Base-by-base conservation (phyloP, 495 filamentous ascomycete genomes). In the Chaetomium fimeti region DNA sequence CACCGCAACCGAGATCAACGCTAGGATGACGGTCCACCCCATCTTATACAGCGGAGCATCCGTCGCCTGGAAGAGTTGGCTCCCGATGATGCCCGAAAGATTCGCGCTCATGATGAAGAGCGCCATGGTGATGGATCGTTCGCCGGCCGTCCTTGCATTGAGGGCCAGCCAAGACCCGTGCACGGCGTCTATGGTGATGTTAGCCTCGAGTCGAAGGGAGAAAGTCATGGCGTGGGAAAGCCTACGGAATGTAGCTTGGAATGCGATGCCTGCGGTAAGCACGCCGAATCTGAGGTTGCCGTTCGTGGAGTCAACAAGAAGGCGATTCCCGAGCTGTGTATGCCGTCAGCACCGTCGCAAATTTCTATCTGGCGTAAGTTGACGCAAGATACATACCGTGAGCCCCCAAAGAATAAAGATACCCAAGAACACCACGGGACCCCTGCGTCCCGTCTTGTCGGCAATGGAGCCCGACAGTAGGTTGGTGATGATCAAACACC, bases 61-160 rank as follows among this genome's bases (percentile, higher is more conserved):
- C 20, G 76, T 65, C 0, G 78, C 77, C 27, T 81, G 79, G 72
- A 85, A 85, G 47, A 85, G 75, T 67, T 86, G 83, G 8, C 77
- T 77, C 4, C 83, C 82, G 11, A 81, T 78, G 28, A 83, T 85
- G 2, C 82, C 82, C 4, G 79, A 72, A 51, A 76, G 72, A 61
- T 84, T 84, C 13, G 84, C 84, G 12, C 80, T 77, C 81, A 85
- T 85, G 47, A 87, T 77, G 48, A 85, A 75, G 54, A 84, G 72
- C 15, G 72, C 75, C 69, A 79, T 73, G 36, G 74, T 75, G 61
- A 79, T 71, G 27, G 76, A 76, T 7, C 75, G 66, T 58, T 79
- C 74, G 49, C 74, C 76, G 1, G 74, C 63, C 0, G 73, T 60
- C 16, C 51, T 52, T 27, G 74, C 66, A 60, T 77, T 77, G 24